A percentile compares a stretch with the other conserved stretches of the same genome.
These are phyloP conservation scores for Pontederia paniculata DNA, from an alignment of 176 grass and related monocot genomes.

Conservation along the genomic window DNA sequence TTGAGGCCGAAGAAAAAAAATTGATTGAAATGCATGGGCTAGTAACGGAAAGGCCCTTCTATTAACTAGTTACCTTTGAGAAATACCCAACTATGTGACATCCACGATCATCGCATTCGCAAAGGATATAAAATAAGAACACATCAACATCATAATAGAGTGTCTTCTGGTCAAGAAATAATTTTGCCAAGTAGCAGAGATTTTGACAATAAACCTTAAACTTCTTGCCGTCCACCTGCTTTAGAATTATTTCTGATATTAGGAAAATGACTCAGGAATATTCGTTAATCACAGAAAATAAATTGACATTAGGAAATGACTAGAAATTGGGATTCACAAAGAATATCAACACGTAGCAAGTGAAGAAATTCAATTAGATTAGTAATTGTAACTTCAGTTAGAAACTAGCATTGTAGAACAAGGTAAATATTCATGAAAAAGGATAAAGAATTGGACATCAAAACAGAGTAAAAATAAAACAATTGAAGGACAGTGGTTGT, in stretches of 20 bases:
- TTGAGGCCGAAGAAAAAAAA: too few species aligned
- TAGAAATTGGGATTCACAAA: neutral
- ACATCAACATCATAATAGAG: slow-evolving; percentile 94
- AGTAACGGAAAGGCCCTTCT: neutral
- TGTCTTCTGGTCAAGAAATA: slow-evolving; percentile 98
- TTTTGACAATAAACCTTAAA: slow-evolving; percentile 98
- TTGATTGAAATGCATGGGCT: too few species aligned
- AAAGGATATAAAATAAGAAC: slow-evolving; percentile 94
- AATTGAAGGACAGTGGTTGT: too few species aligned
- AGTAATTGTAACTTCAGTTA: too few species aligned
- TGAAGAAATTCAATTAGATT: too few species aligned
- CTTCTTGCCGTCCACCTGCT: slow-evolving; percentile 98
- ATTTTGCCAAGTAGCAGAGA: slow-evolving; percentile 93
- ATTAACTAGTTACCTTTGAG: slow-evolving; percentile 58
- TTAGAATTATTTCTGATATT: neutral
- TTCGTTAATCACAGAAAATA: neutral
- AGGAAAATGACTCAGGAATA: neutral
- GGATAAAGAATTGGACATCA: too few species aligned
- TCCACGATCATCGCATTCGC: slow-evolving; percentile 97
- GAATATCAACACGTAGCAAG: too few species aligned
- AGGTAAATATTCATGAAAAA: too few species aligned
- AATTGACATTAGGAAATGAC: neutral
- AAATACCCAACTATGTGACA: slow-evolving; percentile 99
- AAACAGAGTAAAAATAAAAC: too few species aligned
- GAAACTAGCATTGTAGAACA: too few species aligned